A percentile compares a stretch with the other conserved stretches of the same genome.
Evolutionary conservation across 148 eudicot species (phyloP).

Genomic region (Bassia scoparia): DNA sequence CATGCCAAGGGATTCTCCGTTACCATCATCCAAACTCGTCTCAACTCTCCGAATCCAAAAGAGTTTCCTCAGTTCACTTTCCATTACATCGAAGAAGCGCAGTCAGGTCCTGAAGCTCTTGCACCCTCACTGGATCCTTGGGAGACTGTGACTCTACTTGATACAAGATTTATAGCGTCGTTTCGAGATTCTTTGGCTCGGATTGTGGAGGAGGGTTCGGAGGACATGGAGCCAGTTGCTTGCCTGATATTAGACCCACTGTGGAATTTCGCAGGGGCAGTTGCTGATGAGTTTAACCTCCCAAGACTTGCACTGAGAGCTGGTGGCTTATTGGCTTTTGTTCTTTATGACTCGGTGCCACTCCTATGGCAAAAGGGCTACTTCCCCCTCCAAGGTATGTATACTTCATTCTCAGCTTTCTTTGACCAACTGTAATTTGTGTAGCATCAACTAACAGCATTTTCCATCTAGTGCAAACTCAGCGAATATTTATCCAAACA

Average conservation of each 20-base stretch:
- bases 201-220: slow-evolving; percentile 13
- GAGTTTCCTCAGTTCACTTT: slow-evolving; percentile 39
- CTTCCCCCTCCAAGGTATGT: slow-evolving; percentile 37
- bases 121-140: slow-evolving; percentile 9
- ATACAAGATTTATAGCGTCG: slow-evolving; percentile 18
- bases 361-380: slow-evolving; percentile 34
- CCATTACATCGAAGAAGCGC: slow-evolving; percentile 28
- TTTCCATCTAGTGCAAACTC: too few relatives aligned
- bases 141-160: slow-evolving; percentile 10
- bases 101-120: slow-evolving; percentile 10
- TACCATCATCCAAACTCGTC: slow-evolving; percentile 33
- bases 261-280: slow-evolving; percentile 23
- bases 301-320: slow-evolving; percentile 39
- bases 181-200: slow-evolving; percentile 25
- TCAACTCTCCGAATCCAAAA: slow-evolving; percentile 33
- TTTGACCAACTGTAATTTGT: not conserved
- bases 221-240: slow-evolving; percentile 13
- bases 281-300: slow-evolving; percentile 29
- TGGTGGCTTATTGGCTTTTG: slow-evolving; percentile 29
- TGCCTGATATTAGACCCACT: slow-evolving; percentile 37
- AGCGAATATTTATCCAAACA: not conserved
- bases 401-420: not conserved
- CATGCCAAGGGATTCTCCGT: slow-evolving; percentile 39
- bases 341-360: slow-evolving; percentile 28
- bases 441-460: not conserved